Conservation (phyloP, 768 basidiomycete species). For the Calocybe gangraenosa region DNA sequence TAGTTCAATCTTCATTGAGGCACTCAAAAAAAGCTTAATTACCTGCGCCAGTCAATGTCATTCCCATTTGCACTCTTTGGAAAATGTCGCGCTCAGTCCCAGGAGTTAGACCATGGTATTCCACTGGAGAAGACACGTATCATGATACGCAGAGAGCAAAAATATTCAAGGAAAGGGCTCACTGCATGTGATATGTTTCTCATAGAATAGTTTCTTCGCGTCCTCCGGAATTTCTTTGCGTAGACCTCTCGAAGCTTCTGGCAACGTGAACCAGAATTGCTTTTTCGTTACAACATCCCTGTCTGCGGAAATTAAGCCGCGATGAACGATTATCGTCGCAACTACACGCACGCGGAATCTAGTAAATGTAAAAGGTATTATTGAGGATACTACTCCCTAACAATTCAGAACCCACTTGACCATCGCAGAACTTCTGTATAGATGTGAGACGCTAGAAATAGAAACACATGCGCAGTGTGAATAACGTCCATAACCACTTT, state of each 20-base stretch:
- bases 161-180: conserved; percentile 16
- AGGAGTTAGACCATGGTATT: conserved; percentile 55
- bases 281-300: conserved; percentile 55
- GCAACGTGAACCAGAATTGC: conserved; percentile 56
- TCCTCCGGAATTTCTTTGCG: conserved; percentile 50
- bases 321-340: not conserved
- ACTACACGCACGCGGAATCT: conserved; percentile 19
- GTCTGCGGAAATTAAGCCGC: conserved; percentile 31
- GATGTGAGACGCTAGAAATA: conserved; percentile 65
- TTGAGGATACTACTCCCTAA: too few species aligned
- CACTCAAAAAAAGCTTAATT: conserved; percentile 10
- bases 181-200: conserved; percentile 69
- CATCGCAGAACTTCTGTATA: conserved; percentile 72
- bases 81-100: conserved; percentile 74
- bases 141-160: not conserved
- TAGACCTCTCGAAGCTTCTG: conserved; percentile 37
- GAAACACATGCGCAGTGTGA: not conserved
- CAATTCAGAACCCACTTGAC: conserved; percentile 48
- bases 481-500: not conserved
- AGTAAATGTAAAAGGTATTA: not conserved
- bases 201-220: conserved; percentile 47
- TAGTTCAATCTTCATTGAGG: not conserved
- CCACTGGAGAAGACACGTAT: conserved; percentile 51
- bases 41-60: conserved; percentile 73
- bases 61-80: conserved; percentile 78